Evolutionary conservation across 2,329 filamentous ascomycete genomes (phyloP), one percentile per base, ranked within the genome.

Genomic region (Aspergillus chevalieri): DNA sequence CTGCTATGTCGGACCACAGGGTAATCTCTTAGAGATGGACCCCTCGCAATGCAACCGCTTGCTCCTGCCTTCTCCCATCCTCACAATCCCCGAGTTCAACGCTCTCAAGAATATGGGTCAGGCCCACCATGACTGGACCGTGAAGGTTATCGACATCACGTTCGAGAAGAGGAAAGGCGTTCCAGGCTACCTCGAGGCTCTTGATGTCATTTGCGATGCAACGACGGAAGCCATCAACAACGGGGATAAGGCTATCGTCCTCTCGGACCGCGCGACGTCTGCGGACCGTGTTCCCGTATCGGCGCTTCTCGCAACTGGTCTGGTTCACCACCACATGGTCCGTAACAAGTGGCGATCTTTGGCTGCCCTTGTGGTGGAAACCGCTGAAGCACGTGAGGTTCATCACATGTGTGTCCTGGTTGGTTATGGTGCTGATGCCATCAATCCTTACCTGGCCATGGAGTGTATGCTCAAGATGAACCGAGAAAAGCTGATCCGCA

Each of bases 391-490:
- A 61, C 89, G 92, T 73, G 92, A 97, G 72, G 92, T 97, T 6
- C 92, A 97, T 71, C 92, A 97, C 74, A 95, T 96, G 89, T 95
- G 89, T 75, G 92, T 97, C n/a, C 80, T 96, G 41, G 82, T 97
- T 52, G 92, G 92, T 48, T 97, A 97, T 63, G 92, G 92, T 75
- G 90, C 87, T 48, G 92, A 97, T 74, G 92, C 86, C 44, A 84
- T 97, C 67, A 95, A 93, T 77, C 92, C 92, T 17, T 96, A 96
- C 71, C 84, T 96, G 45, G 87, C 92, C 14, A 88, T 96, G 76
- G 92, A 97, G 75, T 96, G 91, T 66, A 95, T 97, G 62, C 76
- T 96, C 59, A 97, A 96, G 84, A 86, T 97, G 72, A 90, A 95
- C 76, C 86, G 89, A 44, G 91, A 97, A 73, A 87, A 87, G 46